Conservation (phyloP, 345 rosid species). For the Citrus maxima region DNA sequence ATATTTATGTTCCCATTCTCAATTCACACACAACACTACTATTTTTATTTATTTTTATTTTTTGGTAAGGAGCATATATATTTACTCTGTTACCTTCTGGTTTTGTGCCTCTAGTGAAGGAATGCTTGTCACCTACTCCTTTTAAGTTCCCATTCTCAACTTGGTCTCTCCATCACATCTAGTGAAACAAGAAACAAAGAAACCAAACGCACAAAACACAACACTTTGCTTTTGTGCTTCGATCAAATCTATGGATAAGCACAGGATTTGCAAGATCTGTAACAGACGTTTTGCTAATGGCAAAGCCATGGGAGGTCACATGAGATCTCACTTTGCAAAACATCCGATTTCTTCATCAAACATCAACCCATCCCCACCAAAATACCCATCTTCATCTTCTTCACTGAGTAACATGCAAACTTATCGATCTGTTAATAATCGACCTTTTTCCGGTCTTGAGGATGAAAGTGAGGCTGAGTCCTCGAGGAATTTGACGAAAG, state of each 20-base stretch:
- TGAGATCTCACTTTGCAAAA: conserved; percentile 57
- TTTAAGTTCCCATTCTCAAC: conserved; percentile 10
- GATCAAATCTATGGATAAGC: conserved; percentile 26
- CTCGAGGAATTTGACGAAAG: conserved; percentile 3
- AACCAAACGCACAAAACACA: not conserved
- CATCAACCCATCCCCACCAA: not conserved
- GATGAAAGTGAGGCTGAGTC: conserved; percentile 31
- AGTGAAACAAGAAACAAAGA: not conserved
- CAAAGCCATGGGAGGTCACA: conserved; percentile 74
- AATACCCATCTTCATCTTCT: conserved; percentile 16
- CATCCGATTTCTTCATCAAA: conserved; percentile 38
- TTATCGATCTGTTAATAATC: conserved; percentile 21
- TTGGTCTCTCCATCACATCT: conserved; percentile 1
- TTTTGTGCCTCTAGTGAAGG: conserved; percentile 13
- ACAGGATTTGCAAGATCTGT: conserved; percentile 52
- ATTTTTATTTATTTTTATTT: too few relatives aligned
- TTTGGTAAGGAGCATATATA: conserved; percentile 2
- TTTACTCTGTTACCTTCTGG: conserved; percentile 1
- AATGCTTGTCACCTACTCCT: conserved; percentile 15
- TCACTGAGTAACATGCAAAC: conserved; percentile 17
- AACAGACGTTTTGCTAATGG: conserved; percentile 47
- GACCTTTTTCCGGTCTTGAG: conserved; percentile 5
- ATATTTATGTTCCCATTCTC: not conserved
- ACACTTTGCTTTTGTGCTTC: not conserved
- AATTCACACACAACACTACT: not conserved